Evolutionary conservation across 139 green algal genomes (phyloP).

Genomic region (Coccomyxa sp.): DNA sequence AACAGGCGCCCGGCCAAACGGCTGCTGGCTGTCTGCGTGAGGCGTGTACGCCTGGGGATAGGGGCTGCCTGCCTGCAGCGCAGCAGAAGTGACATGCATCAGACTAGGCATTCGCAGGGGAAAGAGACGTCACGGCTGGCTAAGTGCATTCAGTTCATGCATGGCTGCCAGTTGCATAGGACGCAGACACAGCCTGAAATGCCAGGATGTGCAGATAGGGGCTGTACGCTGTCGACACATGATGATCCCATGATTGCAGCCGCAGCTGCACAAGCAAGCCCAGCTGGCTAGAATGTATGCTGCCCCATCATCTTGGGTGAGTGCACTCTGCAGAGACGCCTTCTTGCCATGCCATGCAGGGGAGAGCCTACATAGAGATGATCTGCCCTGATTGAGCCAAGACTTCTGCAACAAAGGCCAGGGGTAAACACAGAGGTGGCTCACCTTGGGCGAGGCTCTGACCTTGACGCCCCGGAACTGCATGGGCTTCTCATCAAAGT

Average conservation of each 20-base stretch:
- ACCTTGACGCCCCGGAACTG: background rate
- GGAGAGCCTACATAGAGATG: no score
- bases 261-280: no score
- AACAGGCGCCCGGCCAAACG: no score
- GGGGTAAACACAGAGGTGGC: no score
- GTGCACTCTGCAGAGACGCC: background rate
- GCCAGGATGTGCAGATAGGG: no score
- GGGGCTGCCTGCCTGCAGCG: background rate
- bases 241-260: background rate
- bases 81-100: background rate
- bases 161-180: no score
- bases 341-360: background rate
- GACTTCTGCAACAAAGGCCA: no score
- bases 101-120: background rate
- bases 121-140: background rate
- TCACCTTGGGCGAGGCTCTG: background rate
- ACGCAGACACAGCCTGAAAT: no score
- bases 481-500: background rate
- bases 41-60: background rate
- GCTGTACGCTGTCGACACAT: no score
- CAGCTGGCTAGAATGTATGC: background rate
- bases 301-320: background rate
- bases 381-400: no score
- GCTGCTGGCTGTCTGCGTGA: background rate
- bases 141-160: background rate